Conservation (phyloP, 805 yeast genomes). For the Barnettozyma salicaria region DNA sequence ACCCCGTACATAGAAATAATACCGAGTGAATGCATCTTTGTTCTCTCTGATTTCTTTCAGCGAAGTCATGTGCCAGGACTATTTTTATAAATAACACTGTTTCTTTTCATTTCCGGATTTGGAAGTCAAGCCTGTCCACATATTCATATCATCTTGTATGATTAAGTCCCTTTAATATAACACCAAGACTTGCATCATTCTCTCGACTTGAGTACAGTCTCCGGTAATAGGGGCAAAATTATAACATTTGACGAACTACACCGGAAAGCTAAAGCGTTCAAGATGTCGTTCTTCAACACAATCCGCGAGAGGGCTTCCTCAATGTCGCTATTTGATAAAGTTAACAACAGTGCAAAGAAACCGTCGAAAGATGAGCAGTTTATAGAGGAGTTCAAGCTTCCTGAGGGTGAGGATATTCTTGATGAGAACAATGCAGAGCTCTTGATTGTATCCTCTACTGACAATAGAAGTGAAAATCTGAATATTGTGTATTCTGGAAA, state of each 20-base stretch:
- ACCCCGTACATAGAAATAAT: background rate
- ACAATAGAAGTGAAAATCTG: slow-evolving; percentile 15
- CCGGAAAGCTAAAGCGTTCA: background rate
- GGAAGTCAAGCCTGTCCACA: slow-evolving; percentile 13
- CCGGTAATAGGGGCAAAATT: too few species aligned
- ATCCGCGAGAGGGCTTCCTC: slow-evolving; percentile 43
- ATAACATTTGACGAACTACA: background rate
- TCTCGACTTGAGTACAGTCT: too few species aligned
- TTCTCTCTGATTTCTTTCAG: background rate
- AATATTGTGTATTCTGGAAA: slow-evolving; percentile 49
- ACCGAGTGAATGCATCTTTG: background rate
- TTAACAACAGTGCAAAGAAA: slow-evolving; percentile 32
- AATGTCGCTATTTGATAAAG: slow-evolving; percentile 35
- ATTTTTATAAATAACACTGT: too few species aligned
- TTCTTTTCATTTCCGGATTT: slow-evolving; percentile 4
- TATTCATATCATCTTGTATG: too few species aligned
- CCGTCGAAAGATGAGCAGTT: slow-evolving; percentile 66
- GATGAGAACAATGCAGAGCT: slow-evolving; percentile 67
- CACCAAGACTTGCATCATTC: too few species aligned
- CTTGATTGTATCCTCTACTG: slow-evolving; percentile 27
- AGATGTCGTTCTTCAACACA: slow-evolving; percentile 43
- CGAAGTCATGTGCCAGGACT: too few species aligned
- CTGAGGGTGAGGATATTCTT: slow-evolving; percentile 59
- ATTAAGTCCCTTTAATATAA: too few species aligned
- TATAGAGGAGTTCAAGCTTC: slow-evolving; percentile 61